Base-by-base conservation (phyloP, 75 land plant genomes). In the Azolla pinnata region DNA sequence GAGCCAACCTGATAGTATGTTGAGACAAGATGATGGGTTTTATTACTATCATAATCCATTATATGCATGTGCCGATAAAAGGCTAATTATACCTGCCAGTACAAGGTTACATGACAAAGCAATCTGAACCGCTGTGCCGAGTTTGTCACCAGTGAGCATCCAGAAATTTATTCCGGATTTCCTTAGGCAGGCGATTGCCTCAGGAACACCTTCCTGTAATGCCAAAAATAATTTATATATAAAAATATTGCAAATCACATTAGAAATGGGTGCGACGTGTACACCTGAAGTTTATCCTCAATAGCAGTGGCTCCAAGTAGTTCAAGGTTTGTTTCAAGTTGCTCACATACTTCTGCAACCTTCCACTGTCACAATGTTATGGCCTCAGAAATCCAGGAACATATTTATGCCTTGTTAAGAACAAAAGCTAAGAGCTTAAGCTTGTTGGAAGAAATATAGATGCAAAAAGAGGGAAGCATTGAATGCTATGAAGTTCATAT, bases 71-170 rank as follows among this genome's bases (percentile, higher is more conserved):
- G n/a, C n/a, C n/a, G n/a, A n/a, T n/a, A n/a, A n/a, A n/a, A n/a
- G n/a, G n/a, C 42, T 7, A 10, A 25, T 3, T 55, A 29, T 60
- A 93, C 98, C 98, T 54, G 98, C 85, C 40, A 86, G 79, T 38
- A 93, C 76, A 53, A 93, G 84, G 65, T 93, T 93, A 82, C 98
- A 93, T 23, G 81, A 79, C 42, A 89, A 87, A 46, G 96, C 98
- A 75, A 93, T 89, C 59, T 93, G 98, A 57, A 88, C 80, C 12
- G 98, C 98, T 44, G 98, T 93, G 40, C 61, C 73, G 61, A 90
- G 96, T 69, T 93, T 93, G 70, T 93, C 98, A 47, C 98, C 98
- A 42, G 98, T 93, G 29, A 93, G 73, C 96, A 93, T 86, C 98
- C 98, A 93, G 59, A 93, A 93, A 63, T 93, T 93, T 27, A 93